A percentile compares a stretch with the other conserved stretches of the same genome.
Conservation (phyloP, 352 stramenopile genomes). For the Pythium oligandrum region DNA sequence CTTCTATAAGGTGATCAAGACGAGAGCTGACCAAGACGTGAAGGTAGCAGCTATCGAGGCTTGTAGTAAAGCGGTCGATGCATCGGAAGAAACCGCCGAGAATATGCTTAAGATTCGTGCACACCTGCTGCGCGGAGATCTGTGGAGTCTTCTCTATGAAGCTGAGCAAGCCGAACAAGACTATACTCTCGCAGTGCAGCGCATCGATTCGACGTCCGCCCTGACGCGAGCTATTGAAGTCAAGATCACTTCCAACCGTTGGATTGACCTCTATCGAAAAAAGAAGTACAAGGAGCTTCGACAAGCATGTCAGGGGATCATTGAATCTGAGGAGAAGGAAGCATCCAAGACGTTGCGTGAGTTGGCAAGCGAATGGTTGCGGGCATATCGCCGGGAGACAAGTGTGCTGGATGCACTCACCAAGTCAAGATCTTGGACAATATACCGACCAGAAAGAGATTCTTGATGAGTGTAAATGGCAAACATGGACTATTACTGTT, state of each 20-base stretch:
- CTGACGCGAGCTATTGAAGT: slow-evolving; percentile 17
- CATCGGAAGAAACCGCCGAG: slow-evolving; percentile 19
- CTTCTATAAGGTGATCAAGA: slow-evolving; percentile 33
- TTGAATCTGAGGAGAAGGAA: no score
- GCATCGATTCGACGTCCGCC: not conserved
- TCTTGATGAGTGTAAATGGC: slow-evolving; percentile 8
- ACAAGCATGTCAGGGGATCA: slow-evolving; percentile 18
- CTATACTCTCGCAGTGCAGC: slow-evolving; percentile 18
- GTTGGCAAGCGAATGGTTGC: slow-evolving; percentile 13
- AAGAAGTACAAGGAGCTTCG: slow-evolving; percentile 41
- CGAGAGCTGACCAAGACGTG: slow-evolving; percentile 27
- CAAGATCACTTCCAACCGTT: slow-evolving; percentile 45
- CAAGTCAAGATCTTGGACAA: slow-evolving; percentile 13
- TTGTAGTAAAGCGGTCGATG: slow-evolving; percentile 41
- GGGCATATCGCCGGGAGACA: slow-evolving; percentile 11
- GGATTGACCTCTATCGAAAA: slow-evolving; percentile 40
- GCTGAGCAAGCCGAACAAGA: slow-evolving; percentile 40
- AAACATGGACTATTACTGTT: not conserved
- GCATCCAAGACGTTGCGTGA: not conserved
- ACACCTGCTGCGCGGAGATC: slow-evolving; percentile 42
- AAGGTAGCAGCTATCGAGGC: slow-evolving; percentile 31
- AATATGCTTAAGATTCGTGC: slow-evolving; percentile 24
- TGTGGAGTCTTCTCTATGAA: slow-evolving; percentile 38
- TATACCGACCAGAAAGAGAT: slow-evolving; percentile 1
- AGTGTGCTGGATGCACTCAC: slow-evolving; percentile 11